phyloP scores from a whole-genome alignment of 768 basidiomycete species.

The Serendipita sp. region DNA sequence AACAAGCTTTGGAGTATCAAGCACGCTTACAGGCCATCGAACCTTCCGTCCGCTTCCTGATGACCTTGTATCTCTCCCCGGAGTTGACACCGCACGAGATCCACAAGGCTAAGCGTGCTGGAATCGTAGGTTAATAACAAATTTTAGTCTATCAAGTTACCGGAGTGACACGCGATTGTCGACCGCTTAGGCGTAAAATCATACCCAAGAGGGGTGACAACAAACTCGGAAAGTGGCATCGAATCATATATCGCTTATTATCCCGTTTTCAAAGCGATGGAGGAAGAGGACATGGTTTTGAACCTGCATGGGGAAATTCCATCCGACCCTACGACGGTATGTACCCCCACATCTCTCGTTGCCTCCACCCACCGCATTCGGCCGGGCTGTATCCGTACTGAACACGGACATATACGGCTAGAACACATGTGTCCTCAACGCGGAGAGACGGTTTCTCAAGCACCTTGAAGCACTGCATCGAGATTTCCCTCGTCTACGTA shows the following conservation, averaged over 20 bases:
- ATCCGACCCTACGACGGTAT: conserved; percentile 49
- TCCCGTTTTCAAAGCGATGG: conserved; percentile 84
- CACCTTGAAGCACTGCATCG: conserved; percentile 69
- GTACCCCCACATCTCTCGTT: conserved; percentile 17
- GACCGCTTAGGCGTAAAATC: conserved; percentile 64
- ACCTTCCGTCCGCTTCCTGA: conserved; percentile 67
- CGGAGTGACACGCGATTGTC: neutral
- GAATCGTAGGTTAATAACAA: conserved; percentile 39
- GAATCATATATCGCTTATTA: conserved; percentile 92
- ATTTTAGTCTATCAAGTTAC: neutral
- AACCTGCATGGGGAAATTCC: conserved; percentile 97
- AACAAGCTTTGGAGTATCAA: conserved; percentile 68
- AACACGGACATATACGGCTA: neutral
- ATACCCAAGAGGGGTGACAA: conserved; percentile 94
- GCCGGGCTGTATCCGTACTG: neutral
- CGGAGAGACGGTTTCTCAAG: conserved; percentile 76
- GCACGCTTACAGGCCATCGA: conserved; percentile 57
- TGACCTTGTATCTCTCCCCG: conserved; percentile 91
- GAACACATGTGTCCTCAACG: conserved; percentile 88
- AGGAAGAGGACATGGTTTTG: conserved; percentile 82
- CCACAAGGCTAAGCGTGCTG: conserved; percentile 68
- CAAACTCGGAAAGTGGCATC: conserved; percentile 90
- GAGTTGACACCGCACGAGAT: conserved; percentile 84
- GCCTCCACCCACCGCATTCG: neutral
- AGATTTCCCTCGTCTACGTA: conserved; percentile 76